Evolutionary conservation across 2,329 filamentous ascomycete genomes (phyloP).

Genomic region (Arthrinium puccinioides): DNA sequence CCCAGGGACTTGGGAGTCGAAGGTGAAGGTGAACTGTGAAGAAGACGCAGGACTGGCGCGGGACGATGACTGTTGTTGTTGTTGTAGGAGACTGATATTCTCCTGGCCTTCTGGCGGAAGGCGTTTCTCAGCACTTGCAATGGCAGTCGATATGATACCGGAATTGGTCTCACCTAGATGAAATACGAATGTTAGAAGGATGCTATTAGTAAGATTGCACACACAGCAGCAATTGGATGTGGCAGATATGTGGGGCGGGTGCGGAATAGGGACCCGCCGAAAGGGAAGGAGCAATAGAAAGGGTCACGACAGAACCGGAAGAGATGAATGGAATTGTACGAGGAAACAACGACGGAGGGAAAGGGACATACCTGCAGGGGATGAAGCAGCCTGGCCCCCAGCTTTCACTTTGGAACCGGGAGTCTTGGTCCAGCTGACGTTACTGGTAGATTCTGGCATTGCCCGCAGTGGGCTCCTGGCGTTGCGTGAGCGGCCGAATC

Average conservation of each 20-base stretch:
- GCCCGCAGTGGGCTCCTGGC: slow-evolving; percentile 56
- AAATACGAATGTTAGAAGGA: neutral
- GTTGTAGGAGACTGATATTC: slow-evolving; percentile 70
- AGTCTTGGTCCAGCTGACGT: slow-evolving; percentile 46
- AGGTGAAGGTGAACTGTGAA: slow-evolving; percentile 96
- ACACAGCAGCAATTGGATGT: neutral
- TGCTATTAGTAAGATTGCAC: neutral
- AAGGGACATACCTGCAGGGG: slow-evolving; percentile 36
- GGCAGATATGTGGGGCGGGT: too few relatives aligned
- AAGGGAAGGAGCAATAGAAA: neutral
- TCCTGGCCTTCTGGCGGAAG: slow-evolving; percentile 61
- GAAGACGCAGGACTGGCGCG: slow-evolving; percentile 59
- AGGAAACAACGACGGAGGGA: neutral
- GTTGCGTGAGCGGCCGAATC: slow-evolving; percentile 63
- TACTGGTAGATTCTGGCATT: slow-evolving; percentile 47
- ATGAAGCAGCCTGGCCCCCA: slow-evolving; percentile 28
- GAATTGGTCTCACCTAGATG: slow-evolving; percentile 39
- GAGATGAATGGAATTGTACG: neutral
- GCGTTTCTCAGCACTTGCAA: slow-evolving; percentile 75
- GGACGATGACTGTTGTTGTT: slow-evolving; percentile 59
- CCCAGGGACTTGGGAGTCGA: slow-evolving; percentile 80
- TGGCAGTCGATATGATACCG: slow-evolving; percentile 87
- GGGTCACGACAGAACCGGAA: neutral
- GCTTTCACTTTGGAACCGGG: slow-evolving; percentile 38
- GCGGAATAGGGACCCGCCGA: too few relatives aligned